These are phyloP conservation scores for Solanum neorickii DNA, from an alignment of 257 asterid species.

Conservation along the genomic window DNA sequence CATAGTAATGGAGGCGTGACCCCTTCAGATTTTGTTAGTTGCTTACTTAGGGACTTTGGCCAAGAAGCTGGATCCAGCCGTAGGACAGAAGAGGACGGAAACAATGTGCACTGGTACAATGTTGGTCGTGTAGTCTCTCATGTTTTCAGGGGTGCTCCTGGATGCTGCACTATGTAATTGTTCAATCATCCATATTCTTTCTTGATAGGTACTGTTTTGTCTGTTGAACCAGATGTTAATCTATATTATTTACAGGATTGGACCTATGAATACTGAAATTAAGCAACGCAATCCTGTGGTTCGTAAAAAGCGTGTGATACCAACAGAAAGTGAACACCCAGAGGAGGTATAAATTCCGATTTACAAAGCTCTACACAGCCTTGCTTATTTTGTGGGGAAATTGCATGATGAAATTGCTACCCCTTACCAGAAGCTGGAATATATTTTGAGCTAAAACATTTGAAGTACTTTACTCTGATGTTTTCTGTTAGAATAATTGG, in stretches of 20 bases:
- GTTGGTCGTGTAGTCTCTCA: conserved; percentile 53
- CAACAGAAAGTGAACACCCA: conserved; percentile 51
- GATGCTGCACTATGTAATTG: conserved; percentile 67
- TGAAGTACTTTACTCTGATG: not conserved
- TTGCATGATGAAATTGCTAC: not conserved
- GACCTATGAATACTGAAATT: conserved; percentile 83
- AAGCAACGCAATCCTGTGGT: conserved; percentile 59
- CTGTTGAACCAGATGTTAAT: not conserved
- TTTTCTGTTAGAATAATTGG: not conserved
- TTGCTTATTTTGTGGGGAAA: not conserved
- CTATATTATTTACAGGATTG: conserved; percentile 46
- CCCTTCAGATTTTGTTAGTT: conserved; percentile 64
- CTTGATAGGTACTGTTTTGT: not conserved
- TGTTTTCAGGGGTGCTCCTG: conserved; percentile 57
- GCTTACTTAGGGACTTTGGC: conserved; percentile 58
- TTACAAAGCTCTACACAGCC: not conserved
- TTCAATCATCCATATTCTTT: not conserved
- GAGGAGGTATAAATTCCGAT: conserved; percentile 48
- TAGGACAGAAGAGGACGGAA: conserved; percentile 27
- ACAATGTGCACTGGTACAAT: conserved; percentile 54
- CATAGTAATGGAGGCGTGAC: conserved; percentile 58
- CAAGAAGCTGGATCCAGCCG: conserved; percentile 43
- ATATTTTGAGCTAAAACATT: not conserved
- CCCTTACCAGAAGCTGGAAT: not conserved
- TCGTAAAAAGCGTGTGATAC: conserved; percentile 48